These are phyloP conservation scores for Adansonia madagascariensis DNA, from an alignment of 441 rosid genomes.

Conservation along the genomic window DNA sequence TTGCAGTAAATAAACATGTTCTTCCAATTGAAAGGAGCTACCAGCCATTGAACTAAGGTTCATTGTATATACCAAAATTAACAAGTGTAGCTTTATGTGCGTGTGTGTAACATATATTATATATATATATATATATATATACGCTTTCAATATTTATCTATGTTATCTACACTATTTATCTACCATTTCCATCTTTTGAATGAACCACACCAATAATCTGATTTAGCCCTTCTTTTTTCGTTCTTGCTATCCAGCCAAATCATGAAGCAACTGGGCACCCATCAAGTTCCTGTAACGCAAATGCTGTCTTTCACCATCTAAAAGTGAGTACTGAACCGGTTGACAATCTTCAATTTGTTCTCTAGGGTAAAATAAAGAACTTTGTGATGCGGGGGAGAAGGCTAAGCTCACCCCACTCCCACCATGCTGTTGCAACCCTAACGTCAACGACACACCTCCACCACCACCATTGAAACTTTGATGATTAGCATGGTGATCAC, in stretches of 20 bases:
- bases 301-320: conserved; percentile 83
- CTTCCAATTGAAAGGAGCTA: conserved; percentile 29
- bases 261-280: conserved; percentile 95
- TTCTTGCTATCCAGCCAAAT: conserved; percentile 65
- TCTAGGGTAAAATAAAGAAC: conserved; percentile 71
- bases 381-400: conserved; percentile 66
- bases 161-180: conserved; percentile 35
- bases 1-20: conserved; percentile 20
- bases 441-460: conserved; percentile 86
- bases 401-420: conserved; percentile 71
- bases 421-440: conserved; percentile 87
- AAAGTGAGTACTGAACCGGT: conserved; percentile 71
- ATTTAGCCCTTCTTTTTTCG: background rate
- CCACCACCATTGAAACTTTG: conserved; percentile 48
- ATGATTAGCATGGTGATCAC: conserved; percentile 31
- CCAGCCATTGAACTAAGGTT: conserved; percentile 27
- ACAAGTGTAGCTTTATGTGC: conserved; percentile 33
- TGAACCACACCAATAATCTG: conserved; percentile 17
- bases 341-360: conserved; percentile 80
- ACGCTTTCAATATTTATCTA: conserved; percentile 34
- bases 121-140: conserved; percentile 23
- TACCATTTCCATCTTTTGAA: conserved; percentile 18
- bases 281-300: conserved; percentile 86
- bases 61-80: conserved; percentile 19
- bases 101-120: too few relatives aligned